phyloP scores from a whole-genome alignment of 371 early-diverging fungal species.

The Smittium culicis region DNA sequence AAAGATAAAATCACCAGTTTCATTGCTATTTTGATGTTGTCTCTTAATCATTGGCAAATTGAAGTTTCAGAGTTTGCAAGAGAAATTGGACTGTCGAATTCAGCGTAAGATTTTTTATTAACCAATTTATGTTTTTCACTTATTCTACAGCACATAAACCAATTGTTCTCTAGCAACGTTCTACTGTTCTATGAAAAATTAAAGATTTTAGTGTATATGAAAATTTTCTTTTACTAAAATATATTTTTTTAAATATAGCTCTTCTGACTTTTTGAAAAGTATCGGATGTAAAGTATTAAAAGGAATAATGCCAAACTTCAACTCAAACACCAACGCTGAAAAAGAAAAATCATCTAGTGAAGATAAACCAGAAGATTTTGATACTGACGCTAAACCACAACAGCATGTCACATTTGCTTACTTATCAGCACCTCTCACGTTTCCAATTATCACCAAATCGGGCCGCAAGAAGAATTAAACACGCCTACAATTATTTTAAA shows the following conservation, averaged over 20 bases:
- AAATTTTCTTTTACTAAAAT: slow-evolving; percentile 25
- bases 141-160: too few relatives aligned
- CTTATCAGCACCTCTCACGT: not conserved
- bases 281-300: slow-evolving; percentile 30
- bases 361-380: not conserved
- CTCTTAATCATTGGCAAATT: slow-evolving; percentile 50
- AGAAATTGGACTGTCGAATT: slow-evolving; percentile 35
- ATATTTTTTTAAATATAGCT: slow-evolving; percentile 18
- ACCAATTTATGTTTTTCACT: too few relatives aligned
- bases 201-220: slow-evolving; percentile 14
- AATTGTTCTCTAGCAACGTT: not conserved
- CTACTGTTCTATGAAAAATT: not conserved
- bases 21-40: slow-evolving; percentile 52
- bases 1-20: slow-evolving; percentile 66
- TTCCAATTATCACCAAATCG: not conserved
- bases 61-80: slow-evolving; percentile 43
- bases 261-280: slow-evolving; percentile 23
- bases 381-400: too few relatives aligned
- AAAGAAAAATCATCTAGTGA: not conserved
- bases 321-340: not conserved
- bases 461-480: not conserved
- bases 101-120: not conserved
- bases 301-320: not conserved
- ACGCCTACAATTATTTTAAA: too few relatives aligned
- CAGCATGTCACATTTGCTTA: not conserved